These are phyloP conservation scores for Closterium sp. DNA, from an alignment of 139 green algal species.

Conservation along the genomic window DNA sequence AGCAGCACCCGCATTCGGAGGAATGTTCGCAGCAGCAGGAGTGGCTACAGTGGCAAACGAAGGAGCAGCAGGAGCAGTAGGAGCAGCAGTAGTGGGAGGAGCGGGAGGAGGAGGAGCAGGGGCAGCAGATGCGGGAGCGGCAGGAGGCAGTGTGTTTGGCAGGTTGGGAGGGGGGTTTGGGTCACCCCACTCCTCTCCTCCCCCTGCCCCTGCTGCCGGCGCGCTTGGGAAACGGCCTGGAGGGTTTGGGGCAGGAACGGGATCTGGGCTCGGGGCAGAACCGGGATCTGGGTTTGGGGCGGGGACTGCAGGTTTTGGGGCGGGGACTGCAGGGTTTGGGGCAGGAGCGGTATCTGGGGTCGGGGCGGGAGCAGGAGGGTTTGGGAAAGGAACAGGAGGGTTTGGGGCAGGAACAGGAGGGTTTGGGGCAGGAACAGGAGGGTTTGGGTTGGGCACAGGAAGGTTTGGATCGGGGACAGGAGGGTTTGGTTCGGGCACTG, in stretches of 20 bases:
- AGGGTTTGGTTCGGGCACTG: not conserved
- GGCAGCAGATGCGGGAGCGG: not conserved
- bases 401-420: not conserved
- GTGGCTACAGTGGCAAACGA: not conserved
- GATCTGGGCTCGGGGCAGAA: too few species aligned
- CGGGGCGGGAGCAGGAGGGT: too few species aligned
- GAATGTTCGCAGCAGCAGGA: not conserved
- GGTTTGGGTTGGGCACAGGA: not conserved
- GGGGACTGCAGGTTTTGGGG: too few species aligned
- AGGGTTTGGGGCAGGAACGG: too few species aligned
- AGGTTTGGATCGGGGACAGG: not conserved
- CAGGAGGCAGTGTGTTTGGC: not conserved
- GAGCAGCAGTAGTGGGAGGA: not conserved
- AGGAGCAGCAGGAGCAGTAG: not conserved
- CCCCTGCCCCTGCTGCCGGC: not conserved
- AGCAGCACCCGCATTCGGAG: not conserved
- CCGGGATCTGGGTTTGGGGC: too few species aligned
- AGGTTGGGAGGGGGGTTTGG: not conserved
- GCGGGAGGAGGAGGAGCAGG: not conserved
- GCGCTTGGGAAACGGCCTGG: too few species aligned
- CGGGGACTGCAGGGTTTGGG: too few species aligned
- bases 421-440: not conserved
- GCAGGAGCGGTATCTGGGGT: too few species aligned
- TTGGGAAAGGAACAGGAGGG: too few species aligned
- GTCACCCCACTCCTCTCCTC: not conserved